phyloP scores from a whole-genome alignment of 495 filamentous ascomycete genomes.

The Trichocladium antarcticum region DNA sequence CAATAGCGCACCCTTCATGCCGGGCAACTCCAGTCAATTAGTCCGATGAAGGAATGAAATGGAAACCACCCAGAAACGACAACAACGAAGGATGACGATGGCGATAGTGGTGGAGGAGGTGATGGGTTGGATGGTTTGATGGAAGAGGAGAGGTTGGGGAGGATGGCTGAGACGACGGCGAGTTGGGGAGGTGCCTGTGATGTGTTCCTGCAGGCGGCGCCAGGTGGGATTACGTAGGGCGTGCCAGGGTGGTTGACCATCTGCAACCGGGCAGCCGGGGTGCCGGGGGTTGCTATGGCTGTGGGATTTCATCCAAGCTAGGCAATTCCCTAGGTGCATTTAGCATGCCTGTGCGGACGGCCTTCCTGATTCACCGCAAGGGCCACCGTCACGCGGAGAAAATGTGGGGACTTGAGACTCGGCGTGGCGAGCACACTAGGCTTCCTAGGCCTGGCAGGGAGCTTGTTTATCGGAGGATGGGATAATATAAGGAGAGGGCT shows the following conservation, averaged over 20 bases:
- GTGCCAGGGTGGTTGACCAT: not conserved
- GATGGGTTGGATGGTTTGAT: not conserved
- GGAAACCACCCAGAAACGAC: not conserved
- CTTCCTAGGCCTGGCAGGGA: no score
- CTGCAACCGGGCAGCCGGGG: not conserved
- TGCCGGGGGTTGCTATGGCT: not conserved
- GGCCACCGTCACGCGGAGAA: not conserved
- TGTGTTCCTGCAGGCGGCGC: slow-evolving; percentile 10
- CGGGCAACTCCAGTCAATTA: slow-evolving; percentile 21
- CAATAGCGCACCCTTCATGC: slow-evolving; percentile 72
- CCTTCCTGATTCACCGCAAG: not conserved
- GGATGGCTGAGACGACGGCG: slow-evolving; percentile 1
- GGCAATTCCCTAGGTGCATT: not conserved
- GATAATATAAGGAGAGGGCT: no score
- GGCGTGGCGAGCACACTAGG: not conserved
- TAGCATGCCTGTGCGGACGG: not conserved
- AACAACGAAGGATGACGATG: not conserved
- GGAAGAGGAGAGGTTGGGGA: not conserved
- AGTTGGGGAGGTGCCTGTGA: not conserved
- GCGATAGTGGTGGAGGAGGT: not conserved
- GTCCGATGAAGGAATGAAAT: not conserved
- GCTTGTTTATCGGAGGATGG: no score
- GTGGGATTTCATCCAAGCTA: not conserved
- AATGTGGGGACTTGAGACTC: not conserved
- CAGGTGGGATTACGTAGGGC: slow-evolving; percentile 10